Conservation (phyloP, 2,329 filamentous ascomycete species). For the Monilinia polystroma region DNA sequence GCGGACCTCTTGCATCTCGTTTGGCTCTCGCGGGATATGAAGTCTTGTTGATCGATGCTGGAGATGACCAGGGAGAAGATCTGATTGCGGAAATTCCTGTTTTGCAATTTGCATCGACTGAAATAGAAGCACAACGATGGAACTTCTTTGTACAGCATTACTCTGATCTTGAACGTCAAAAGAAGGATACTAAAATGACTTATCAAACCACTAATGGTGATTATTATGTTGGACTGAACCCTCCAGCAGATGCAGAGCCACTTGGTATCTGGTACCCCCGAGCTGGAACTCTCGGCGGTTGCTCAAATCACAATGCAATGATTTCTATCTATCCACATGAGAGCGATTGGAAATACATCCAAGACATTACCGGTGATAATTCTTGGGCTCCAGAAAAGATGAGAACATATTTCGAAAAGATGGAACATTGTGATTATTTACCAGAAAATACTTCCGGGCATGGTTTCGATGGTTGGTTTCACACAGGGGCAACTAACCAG, state of each 20-base stretch:
- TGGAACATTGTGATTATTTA: conserved; percentile 48
- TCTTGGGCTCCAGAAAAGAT: conserved; percentile 42
- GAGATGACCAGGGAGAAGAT: conserved; percentile 48
- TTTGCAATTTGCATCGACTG: conserved; percentile 47
- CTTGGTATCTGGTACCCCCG: conserved; percentile 39
- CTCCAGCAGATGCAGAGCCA: conserved; percentile 31
- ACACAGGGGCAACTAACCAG: conserved; percentile 26
- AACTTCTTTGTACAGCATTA: conserved; percentile 45
- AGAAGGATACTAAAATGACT: conserved; percentile 29
- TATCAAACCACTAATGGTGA: conserved; percentile 42
- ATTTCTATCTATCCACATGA: conserved; percentile 30
- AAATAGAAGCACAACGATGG: conserved; percentile 50
- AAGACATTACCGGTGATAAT: conserved; percentile 32
- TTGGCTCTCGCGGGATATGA: conserved; percentile 52
- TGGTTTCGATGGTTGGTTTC: conserved; percentile 39
- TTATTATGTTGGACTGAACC: conserved; percentile 34
- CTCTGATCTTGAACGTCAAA: conserved; percentile 25
- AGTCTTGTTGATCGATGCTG: conserved; percentile 54
- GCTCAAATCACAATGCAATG: conserved; percentile 33
- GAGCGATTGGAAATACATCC: conserved; percentile 34
- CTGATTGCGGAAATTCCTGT: conserved; percentile 50
- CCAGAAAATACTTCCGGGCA: conserved; percentile 39
- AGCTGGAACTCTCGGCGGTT: conserved; percentile 39
- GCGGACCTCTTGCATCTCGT: conserved; percentile 50
- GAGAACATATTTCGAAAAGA: conserved; percentile 44